Evolutionary conservation across 108 stramenopile species (phyloP), one percentile per base, ranked within the genome.

Genomic region (Pseudonitzschia multistriata): DNA sequence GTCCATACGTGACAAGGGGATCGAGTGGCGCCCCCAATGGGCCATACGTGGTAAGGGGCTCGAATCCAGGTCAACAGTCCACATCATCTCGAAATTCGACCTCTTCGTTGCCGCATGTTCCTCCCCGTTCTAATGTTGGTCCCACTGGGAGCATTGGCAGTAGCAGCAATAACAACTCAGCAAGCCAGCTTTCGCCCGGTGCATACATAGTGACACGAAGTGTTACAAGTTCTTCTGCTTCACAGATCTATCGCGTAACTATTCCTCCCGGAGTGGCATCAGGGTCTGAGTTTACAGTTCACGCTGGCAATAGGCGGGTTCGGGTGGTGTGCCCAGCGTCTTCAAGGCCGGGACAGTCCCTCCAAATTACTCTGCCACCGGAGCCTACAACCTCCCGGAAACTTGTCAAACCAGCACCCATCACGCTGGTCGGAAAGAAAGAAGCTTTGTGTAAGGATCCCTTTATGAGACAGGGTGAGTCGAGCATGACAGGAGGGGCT

Each of bases 341-440:
- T 25, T 82, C 81, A 7, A 76, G 86, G 5, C 85, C 90, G 21
- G 95, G 95, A 19, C 85, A 90, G 22, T 82, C 84, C 22, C 68
- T 96, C 13, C 88, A 90, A 49, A 93, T 96, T 8, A 88, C 88
- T 0, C 53, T 96, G 4, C 94, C 94, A 14, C 86, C 89, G 13
- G 89, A 92, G 74, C 88, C 86, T 11, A 72, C 79, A 13, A 76
- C 3, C 78, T 85, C 25, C 53, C 66, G 2, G 14, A 30, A 48
- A n/a, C 21, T 25, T 5, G 3, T 55, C 0, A 55, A 5, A 13
- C 11, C 4, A 0, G 54, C 54, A 27, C 54, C 54, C 14, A 13
- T 55, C 27, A 55, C 54, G 1, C 42, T 45, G 2, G 37, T 7
- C 81, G 37, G 80, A 81, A 8, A 31, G 82, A 14, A 81, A 75